Conservation (phyloP, 2,329 filamentous ascomycete genomes). For the Grosmannia serpens region DNA sequence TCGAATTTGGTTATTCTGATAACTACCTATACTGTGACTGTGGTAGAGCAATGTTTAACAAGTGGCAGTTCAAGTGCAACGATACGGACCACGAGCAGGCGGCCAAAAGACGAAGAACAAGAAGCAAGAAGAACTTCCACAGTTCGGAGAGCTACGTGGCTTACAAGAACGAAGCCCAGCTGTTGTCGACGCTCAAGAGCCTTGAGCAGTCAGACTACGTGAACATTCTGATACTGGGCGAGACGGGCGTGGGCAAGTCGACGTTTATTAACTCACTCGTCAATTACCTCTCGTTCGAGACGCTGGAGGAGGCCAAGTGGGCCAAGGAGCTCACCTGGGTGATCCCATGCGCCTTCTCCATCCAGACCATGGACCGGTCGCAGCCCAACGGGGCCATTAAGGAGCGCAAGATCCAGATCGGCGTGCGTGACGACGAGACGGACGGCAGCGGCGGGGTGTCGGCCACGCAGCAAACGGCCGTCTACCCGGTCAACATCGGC, state of each 20-base stretch:
- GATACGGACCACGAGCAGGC: conserved; percentile 12
- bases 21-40: conserved; percentile 26
- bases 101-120: not conserved
- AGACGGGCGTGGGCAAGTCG: conserved; percentile 36
- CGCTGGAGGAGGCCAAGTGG: conserved; percentile 26
- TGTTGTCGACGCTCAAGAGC: not conserved
- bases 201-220: conserved; percentile 19
- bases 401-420: conserved; percentile 19
- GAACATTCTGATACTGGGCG: conserved; percentile 34
- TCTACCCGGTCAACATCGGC: conserved; percentile 21
- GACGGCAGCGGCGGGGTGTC: conserved; percentile 22
- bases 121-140: not conserved
- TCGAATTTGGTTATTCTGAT: conserved; percentile 20
- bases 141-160: not conserved
- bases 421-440: conserved; percentile 18
- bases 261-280: conserved; percentile 37
- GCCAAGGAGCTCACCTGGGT: conserved; percentile 19
- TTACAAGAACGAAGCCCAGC: not conserved
- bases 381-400: conserved; percentile 14
- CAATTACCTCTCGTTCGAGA: conserved; percentile 29
- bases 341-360: conserved; percentile 28
- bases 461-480: conserved; percentile 23
- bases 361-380: conserved; percentile 19
- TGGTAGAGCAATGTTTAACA: conserved; percentile 16
- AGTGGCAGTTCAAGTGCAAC: conserved; percentile 22